These are phyloP conservation scores for Ganoderma sp. DNA, from an alignment of 1,284 basidiomycete species.

Conservation along the genomic window DNA sequence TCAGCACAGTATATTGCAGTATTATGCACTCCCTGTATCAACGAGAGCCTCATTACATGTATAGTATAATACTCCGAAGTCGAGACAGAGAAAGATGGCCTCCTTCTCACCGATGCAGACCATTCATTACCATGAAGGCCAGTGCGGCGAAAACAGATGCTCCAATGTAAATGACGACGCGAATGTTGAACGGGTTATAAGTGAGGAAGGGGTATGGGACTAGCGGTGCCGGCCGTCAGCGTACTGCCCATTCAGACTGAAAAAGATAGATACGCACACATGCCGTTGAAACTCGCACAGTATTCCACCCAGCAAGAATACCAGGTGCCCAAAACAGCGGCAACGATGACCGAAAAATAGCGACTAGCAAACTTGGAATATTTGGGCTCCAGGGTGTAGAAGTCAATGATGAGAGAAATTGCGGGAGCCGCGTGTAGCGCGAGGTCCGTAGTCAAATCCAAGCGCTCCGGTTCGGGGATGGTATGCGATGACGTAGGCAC, in stretches of 20 bases:
- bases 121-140: constrained; percentile 64
- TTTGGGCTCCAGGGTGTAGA: constrained; percentile 69
- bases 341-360: constrained; percentile 52
- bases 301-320: constrained; percentile 76
- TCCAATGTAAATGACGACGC: constrained; percentile 66
- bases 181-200: constrained; percentile 54
- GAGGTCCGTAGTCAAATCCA: constrained; percentile 70
- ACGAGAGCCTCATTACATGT: neutral
- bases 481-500: constrained; percentile 47
- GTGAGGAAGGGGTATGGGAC: constrained; percentile 87
- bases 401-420: constrained; percentile 67
- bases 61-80: neutral
- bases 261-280: constrained; percentile 54
- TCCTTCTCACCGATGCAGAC: constrained; percentile 41
- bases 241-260: neutral
- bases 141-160: constrained; percentile 58
- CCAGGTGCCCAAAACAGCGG: constrained; percentile 51
- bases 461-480: constrained; percentile 47
- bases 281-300: constrained; percentile 65
- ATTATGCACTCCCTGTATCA: neutral
- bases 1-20: too few relatives aligned
- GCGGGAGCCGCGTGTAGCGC: constrained; percentile 72
- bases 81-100: neutral
- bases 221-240: constrained; percentile 35
- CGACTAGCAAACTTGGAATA: constrained; percentile 56